Base-by-base conservation (phyloP, 768 basidiomycete genomes). In the Amanita fuliginea region DNA sequence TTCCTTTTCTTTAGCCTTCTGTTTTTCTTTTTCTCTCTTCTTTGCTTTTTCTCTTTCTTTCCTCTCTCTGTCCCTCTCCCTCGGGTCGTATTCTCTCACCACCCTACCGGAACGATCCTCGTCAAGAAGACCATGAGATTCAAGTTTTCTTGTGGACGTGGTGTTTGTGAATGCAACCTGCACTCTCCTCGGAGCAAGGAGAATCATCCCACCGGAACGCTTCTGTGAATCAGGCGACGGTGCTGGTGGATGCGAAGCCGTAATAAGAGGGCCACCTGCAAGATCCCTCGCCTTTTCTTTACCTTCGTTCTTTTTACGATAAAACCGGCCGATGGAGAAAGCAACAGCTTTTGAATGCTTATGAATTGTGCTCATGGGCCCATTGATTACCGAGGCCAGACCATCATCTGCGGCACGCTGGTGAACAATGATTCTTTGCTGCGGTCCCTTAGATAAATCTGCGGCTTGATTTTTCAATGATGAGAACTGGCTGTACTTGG, bases 151-250 rank as follows among this genome's bases (percentile, higher is more conserved):
- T 5, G 83, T 86, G 16, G 84, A 83, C 30, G 73, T 80, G 14
- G 86, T 88, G 56, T 78, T 86, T 14, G 85, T 87, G 57, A 77
- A 89, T 13, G 82, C 79, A 57, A 80, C 78, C 56, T 90, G 87
- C n/a, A 89, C 86, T 53, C 74, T 76, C 57, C 78, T 77, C 28
- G 83, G 78, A 14, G 83, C 86, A 10, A 90, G 66, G 54, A 91
- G 64, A 48, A 89, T 81, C 71, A 75, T 74, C 34, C 62, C 68
- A 18, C 65, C 63, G 4, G 61, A 47, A 55, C 66, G 66, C 55
- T 67, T 63, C 22, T 57, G 51, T 32, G 45, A 34, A 41, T 47
- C 40, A 10, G 41, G 8, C n/a, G 26, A 28, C 18, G 45, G 46
- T 9, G 46, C 41, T 6, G 45, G 42, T 6, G 52, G 41, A 30